These are phyloP conservation scores for Phytophthora hybrid DNA, from an alignment of 352 stramenopile genomes.

Conservation along the genomic window DNA sequence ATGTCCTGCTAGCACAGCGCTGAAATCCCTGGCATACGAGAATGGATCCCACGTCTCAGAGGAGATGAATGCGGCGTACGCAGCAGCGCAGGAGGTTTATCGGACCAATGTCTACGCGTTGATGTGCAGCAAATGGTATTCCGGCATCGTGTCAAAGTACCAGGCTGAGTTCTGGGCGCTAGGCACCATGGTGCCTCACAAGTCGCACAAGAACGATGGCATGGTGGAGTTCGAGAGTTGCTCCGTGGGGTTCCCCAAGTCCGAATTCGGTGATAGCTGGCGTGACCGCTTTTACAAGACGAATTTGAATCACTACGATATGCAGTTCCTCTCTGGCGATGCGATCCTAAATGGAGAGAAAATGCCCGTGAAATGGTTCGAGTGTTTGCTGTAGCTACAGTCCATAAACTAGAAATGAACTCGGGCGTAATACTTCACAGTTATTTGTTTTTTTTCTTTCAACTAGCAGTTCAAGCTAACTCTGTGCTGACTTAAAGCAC, in stretches of 20 bases:
- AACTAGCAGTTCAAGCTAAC: not conserved
- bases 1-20: conserved; percentile 34
- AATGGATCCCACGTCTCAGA: conserved; percentile 25
- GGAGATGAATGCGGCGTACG: conserved; percentile 30
- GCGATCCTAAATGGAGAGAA: conserved; percentile 48
- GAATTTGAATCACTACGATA: conserved; percentile 61
- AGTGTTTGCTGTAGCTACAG: conserved; percentile 40
- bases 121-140: conserved; percentile 44
- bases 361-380: conserved; percentile 57
- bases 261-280: conserved; percentile 44
- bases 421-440: not conserved
- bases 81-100: conserved; percentile 35
- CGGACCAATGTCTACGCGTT: conserved; percentile 31
- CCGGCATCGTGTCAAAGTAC: conserved; percentile 43
- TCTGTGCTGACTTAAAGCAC: conserved; percentile 44
- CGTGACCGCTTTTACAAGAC: conserved; percentile 49
- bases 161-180: conserved; percentile 27
- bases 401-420: not conserved
- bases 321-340: conserved; percentile 52
- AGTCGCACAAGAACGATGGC: conserved; percentile 43
- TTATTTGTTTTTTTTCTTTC: not conserved
- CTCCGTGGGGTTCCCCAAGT: conserved; percentile 31
- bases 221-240: conserved; percentile 62
- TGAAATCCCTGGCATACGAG: conserved; percentile 47
- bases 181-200: conserved; percentile 35